Conservation (phyloP, 495 filamentous ascomycete genomes). For the Aspergillus olivimuriae region DNA sequence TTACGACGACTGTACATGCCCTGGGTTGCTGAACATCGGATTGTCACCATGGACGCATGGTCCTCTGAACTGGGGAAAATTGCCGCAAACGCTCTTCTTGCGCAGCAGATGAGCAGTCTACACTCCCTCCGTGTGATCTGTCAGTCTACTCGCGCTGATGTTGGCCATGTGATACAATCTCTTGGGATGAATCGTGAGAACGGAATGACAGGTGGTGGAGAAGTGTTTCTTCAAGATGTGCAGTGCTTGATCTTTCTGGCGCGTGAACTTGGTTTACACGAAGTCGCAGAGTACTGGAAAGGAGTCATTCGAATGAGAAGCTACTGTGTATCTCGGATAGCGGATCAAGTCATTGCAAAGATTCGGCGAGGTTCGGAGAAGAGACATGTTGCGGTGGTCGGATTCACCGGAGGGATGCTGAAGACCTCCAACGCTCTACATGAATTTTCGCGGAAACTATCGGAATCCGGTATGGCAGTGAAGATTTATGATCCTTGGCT, state of each 20-base stretch:
- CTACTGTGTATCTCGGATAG: slow-evolving; percentile 58
- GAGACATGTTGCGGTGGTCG: slow-evolving; percentile 64
- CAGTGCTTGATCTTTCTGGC: slow-evolving; percentile 65
- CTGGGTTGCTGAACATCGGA: slow-evolving; percentile 58
- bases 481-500: background rate
- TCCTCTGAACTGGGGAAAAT: slow-evolving; percentile 72
- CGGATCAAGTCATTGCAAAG: slow-evolving; percentile 50
- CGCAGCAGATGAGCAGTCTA: slow-evolving; percentile 71
- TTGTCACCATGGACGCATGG: slow-evolving; percentile 69
- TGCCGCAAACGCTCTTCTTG: slow-evolving; percentile 68
- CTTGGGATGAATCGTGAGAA: slow-evolving; percentile 60
- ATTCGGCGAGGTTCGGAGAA: slow-evolving; percentile 56
- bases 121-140: slow-evolving; percentile 68
- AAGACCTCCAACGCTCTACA: slow-evolving; percentile 63
- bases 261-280: slow-evolving; percentile 54
- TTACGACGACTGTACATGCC: slow-evolving; percentile 58
- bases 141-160: slow-evolving; percentile 63
- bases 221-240: slow-evolving; percentile 72
- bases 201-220: slow-evolving; percentile 61
- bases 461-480: background rate
- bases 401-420: slow-evolving; percentile 65
- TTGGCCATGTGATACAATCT: slow-evolving; percentile 57
- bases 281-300: slow-evolving; percentile 70
- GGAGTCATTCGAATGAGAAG: slow-evolving; percentile 57
- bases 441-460: slow-evolving; percentile 8